Base-by-base conservation (phyloP, 495 filamentous ascomycete genomes). In the Halenospora varia region DNA sequence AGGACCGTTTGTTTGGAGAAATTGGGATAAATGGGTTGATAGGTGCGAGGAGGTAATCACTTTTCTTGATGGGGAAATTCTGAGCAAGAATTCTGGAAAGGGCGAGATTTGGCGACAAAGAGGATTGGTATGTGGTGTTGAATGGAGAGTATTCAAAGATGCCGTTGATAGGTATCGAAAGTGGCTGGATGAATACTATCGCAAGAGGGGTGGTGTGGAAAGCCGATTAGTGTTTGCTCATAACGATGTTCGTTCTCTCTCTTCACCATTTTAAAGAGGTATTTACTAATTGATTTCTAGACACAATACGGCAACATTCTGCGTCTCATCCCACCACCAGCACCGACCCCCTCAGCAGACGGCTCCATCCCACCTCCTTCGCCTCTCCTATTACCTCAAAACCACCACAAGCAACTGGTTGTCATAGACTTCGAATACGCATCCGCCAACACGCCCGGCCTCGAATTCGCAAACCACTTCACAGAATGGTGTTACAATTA, bases 361-460 rank as follows among this genome's bases (percentile, higher is more conserved):
- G 54, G 53, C 11, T 13, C 82, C 49, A 86, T 10, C 47, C 47
- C 47, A 25, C 47, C 87, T 44, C 82, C 95, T 61, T 97, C 92
- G 0, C 95, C 95, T 1, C 80, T 97, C 19, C 84, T 97, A 8
- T 80, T 89, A 26, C 95, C 94, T 0, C 53, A 59, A 42, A 67
- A 67, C 49, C 59, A 53, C 4, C 94, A 99, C 73, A 96, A 92
- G 70, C 92, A 93, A 66, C 82, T 99, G 3, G 77, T 96, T 2
- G 94, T 99, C 53, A 99, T 99, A 65, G 94, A 99, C 71, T 99
- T 99, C 64, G 94, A 99, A 68, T 99, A 99, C 67, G 90, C 95
- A 1, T 91, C 86, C 10, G 92, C 94, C 49, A 99, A 97, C 66
- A 75, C 85, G 0, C 85, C 84, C 3, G 95, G 91, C 1, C 79